Percentiles rank a stretch among this genome's conserved stretches.
phyloP scores from a whole-genome alignment of 176 grass and related monocot genomes.

The Hordeum marinum region DNA sequence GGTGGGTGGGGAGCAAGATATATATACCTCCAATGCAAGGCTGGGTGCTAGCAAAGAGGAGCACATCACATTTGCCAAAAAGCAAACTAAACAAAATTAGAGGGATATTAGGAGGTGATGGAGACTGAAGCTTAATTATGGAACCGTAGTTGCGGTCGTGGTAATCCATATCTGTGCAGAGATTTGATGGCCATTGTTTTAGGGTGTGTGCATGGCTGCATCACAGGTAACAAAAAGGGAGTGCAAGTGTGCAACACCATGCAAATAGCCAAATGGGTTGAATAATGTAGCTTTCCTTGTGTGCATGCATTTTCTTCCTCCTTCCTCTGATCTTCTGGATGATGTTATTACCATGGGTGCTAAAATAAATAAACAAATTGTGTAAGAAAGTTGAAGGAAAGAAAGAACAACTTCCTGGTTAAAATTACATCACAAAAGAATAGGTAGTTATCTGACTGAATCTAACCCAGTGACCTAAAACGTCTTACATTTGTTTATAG shows the following conservation, averaged over 20 bases:
- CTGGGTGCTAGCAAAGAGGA: conserved; percentile 25
- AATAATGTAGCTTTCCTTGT: neutral
- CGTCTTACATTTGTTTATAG: too few species aligned
- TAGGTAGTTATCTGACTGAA: neutral
- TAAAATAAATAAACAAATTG: neutral
- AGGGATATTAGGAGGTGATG: conserved; percentile 13
- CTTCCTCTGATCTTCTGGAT: neutral
- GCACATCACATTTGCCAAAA: conserved; percentile 15
- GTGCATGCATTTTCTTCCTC: neutral
- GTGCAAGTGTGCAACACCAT: neutral
- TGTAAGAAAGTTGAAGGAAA: neutral
- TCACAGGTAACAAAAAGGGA: conserved; percentile 35
- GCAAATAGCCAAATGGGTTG: neutral
- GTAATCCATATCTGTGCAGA: conserved; percentile 8
- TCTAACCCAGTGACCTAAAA: too few species aligned
- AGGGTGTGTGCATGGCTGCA: conserved; percentile 16
- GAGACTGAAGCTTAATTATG: conserved; percentile 30
- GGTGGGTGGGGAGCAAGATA: conserved; percentile 51
- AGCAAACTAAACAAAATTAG: conserved; percentile 5
- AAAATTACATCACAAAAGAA: neutral
- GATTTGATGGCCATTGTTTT: conserved; percentile 41
- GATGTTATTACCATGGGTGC: neutral
- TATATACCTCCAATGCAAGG: conserved; percentile 27
- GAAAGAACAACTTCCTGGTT: neutral
- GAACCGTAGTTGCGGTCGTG: conserved; percentile 28